Evolutionary conservation across 129 eudicot genomes (phyloP), one percentile per base, ranked within the genome.

Genomic region (Pseudognaphalium luteoalbum): DNA sequence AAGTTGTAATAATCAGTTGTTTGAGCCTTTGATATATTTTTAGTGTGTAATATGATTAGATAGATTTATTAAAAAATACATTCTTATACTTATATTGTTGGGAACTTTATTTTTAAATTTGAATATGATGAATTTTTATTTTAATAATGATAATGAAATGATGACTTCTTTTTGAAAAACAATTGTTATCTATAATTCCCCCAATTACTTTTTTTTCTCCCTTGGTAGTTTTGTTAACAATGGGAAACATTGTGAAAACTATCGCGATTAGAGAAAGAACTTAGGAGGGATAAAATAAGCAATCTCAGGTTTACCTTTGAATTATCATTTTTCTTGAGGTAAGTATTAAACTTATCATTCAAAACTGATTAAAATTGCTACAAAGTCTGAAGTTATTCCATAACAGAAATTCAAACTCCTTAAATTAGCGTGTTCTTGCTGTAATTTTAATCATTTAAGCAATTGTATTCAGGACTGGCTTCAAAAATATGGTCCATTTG

Each of bases 401-500:
- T 62, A 17, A 15, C 19, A 30, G 65, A 47, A 58, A 11, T 75
- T 6, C 10, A 29, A 50, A 33, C 52, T 32, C 14, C 29, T 12
- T 63, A 75, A 75, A 57, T 4, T 59, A 58, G 4, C n/a, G 4
- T 41, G 22, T 74, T 35, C 51, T 65, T 54, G 51, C 2, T 32
- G 58, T 56, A n/a, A 59, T 25, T 2, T 5, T 58, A 57, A 69
- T 72, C 47, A 37, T 50, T 54, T 72, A 82, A 57, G 52, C 74
- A 73, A 87, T 73, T 34, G 73, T 60, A 60, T 85, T 34, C 85
- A 95, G 97, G 97, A 89, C 47, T 95, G 99, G 99, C 90, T 95
- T 85, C 84, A 82, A 76, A 76, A 47, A 71, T 83, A 83, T 66
- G 99, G 98, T 76, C 98, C 98, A 54, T 94, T 91, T 89, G 98